Conservation (phyloP, 1,284 basidiomycete species). For the Ganoderma multipileum region DNA sequence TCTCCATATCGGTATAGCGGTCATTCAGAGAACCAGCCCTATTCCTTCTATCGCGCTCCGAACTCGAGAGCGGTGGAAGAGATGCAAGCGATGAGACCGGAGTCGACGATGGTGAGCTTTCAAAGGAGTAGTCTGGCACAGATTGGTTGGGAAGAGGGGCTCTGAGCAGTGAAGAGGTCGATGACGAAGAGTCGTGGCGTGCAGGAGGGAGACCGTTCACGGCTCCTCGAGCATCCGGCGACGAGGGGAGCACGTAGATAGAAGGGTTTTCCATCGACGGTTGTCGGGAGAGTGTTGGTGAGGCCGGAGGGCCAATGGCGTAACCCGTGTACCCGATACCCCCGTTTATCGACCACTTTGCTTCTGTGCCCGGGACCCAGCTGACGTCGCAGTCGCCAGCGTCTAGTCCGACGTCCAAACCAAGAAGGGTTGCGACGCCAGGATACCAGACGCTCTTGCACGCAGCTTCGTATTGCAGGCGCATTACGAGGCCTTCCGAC, state of each 20-base stretch:
- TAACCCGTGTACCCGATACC: constrained; percentile 73
- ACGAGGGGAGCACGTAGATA: constrained; percentile 46
- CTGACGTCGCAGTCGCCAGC: constrained; percentile 68
- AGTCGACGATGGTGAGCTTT: constrained; percentile 60
- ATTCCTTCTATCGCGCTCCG: constrained; percentile 41
- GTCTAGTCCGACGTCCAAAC: constrained; percentile 75
- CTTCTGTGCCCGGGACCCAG: constrained; percentile 62
- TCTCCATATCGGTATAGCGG: constrained; percentile 34
- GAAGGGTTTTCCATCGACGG: constrained; percentile 33
- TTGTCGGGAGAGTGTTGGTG: constrained; percentile 27
- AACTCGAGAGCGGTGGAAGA: constrained; percentile 48
- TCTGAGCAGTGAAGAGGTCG: constrained; percentile 66
- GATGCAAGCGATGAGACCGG: constrained; percentile 65
- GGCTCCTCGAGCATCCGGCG: constrained; percentile 47
- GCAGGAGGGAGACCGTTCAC: constrained; percentile 36
- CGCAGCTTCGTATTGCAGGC: constrained; percentile 71
- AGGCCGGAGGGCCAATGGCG: constrained; percentile 50
- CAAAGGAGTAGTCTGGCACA: constrained; percentile 70
- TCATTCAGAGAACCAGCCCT: constrained; percentile 39
- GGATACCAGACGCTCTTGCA: constrained; percentile 82
- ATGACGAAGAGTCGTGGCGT: constrained; percentile 49
- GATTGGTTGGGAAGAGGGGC: constrained; percentile 70
- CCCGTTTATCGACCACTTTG: constrained; percentile 68
- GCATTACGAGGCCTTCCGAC: constrained; percentile 67
- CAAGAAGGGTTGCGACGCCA: constrained; percentile 81